Base-by-base conservation (phyloP, 2,329 filamentous ascomycete species). In the Nothomitra cinnamomea region DNA sequence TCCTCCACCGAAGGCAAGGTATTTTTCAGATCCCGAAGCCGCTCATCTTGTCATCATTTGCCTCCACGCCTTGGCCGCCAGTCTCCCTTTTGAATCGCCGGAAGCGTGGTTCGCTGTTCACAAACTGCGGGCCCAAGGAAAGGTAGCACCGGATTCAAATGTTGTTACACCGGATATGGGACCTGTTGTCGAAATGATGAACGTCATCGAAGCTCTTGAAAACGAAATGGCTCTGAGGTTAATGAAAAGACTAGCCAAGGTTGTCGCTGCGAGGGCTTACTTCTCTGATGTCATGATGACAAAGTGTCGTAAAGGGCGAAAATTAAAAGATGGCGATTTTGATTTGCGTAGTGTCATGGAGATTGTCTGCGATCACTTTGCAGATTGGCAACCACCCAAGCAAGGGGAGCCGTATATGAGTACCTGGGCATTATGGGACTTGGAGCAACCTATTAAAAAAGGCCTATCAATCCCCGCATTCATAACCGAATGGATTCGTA, bases 161-260 rank as follows among this genome's bases (percentile, higher is more conserved):
- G 28, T 40, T 17, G n/a, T 50, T 47, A 38, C 41, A 17, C 28
- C 48, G 15, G 48, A 43, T 19, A 54, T 47, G n/a, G 50, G 53
- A 22, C 59, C 65, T 25, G 57, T 64, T 8, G 25, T 59, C 2
- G 52, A 59, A 2, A 61, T 60, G 51, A 66, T 62, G n/a, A 62
- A 65, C 25, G 59, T 63, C 3, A 65, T 61, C 56, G 70, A 76
- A 58, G 67, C 65, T 38, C 62, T 76, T 13, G 73, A 76, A 56
- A 70, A 76, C 60, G 73, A 75, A 40, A 65, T 73, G 24, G 73
- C 72, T 17, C 60, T 76, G 45, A 70, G 73, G 21, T 64, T 78
- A 32, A 64, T 72, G n/a, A 68, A 68, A 50, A 69, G 72, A 10
- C 61, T 78, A 35, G 66, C 73, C 21, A 67, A 69, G 51, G 73